Percentiles rank a stretch among this genome's conserved stretches.
Evolutionary conservation across 768 basidiomycete species (phyloP).

Genomic region (Trichaptum fuscoviolaceum): DNA sequence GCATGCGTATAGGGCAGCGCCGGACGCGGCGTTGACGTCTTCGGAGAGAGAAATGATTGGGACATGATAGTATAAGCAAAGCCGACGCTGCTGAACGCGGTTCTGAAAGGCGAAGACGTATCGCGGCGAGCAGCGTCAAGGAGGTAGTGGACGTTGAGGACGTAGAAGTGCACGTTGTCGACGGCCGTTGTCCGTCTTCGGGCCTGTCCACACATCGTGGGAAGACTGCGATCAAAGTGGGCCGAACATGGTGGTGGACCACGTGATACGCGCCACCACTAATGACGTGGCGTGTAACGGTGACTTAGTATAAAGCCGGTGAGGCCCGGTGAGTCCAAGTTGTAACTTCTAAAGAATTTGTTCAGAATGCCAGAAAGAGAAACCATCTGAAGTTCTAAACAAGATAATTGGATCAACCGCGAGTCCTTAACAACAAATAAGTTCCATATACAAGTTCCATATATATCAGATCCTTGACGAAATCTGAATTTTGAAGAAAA

Average conservation of each 20-base stretch:
- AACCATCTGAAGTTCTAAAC: too few species aligned
- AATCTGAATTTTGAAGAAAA: too few species aligned
- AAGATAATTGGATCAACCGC: too few species aligned
- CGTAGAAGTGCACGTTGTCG: neutral
- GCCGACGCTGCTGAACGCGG: neutral
- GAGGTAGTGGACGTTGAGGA: neutral
- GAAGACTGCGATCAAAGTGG: neutral
- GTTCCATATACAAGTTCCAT: too few species aligned
- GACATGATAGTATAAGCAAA: neutral
- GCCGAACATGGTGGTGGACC: neutral
- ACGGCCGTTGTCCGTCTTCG: neutral
- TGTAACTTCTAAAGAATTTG: too few species aligned
- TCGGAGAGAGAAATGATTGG: neutral
- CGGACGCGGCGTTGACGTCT: constrained; percentile 14
- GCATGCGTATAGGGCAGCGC: constrained; percentile 16
- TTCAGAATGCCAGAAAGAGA: too few species aligned
- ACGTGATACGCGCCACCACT: neutral
- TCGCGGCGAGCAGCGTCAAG: neutral
- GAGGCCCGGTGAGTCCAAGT: neutral
- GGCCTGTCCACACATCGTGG: neutral
- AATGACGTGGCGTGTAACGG: neutral
- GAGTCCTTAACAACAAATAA: too few species aligned
- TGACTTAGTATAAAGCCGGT: neutral
- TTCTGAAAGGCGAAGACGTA: neutral
- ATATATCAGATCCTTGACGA: too few species aligned